phyloP scores from a whole-genome alignment of 176 grass and related monocot species.

The Carex kokanica region DNA sequence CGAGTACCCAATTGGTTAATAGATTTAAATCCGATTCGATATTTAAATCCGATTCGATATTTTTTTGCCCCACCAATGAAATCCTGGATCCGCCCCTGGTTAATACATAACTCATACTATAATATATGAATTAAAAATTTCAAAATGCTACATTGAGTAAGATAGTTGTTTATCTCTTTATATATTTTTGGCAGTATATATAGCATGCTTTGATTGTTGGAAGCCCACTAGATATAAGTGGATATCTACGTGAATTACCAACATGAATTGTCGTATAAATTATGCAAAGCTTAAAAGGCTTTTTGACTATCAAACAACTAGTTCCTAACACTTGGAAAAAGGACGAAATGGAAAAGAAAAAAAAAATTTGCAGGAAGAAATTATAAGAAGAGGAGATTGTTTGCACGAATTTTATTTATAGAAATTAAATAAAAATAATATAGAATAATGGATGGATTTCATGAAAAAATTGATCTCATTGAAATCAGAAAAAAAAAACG shows the following conservation, averaged over 20 bases:
- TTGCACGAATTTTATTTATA: too few species aligned
- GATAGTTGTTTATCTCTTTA: background rate
- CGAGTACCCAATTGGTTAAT: too few species aligned
- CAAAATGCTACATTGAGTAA: background rate
- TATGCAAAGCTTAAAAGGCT: background rate
- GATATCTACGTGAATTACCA: constrained; percentile 20
- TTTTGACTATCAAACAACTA: background rate
- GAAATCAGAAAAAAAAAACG: too few species aligned
- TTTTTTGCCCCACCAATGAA: too few species aligned
- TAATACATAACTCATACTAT: too few species aligned
- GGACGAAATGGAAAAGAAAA: background rate
- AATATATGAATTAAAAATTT: too few species aligned
- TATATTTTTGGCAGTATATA: background rate
- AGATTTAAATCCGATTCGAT: too few species aligned
- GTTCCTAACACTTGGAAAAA: background rate
- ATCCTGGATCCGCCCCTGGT: too few species aligned
- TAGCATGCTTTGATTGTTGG: background rate
- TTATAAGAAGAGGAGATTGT: background rate
- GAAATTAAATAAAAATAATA: too few species aligned
- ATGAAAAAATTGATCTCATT: too few species aligned
- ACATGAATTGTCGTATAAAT: background rate
- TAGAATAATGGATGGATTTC: too few species aligned
- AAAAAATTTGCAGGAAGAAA: background rate
- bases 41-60: too few species aligned
- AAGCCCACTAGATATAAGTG: constrained; percentile 18